Evolutionary conservation across 805 yeast species (phyloP).

Genomic region (Starmerella tilneyi): DNA sequence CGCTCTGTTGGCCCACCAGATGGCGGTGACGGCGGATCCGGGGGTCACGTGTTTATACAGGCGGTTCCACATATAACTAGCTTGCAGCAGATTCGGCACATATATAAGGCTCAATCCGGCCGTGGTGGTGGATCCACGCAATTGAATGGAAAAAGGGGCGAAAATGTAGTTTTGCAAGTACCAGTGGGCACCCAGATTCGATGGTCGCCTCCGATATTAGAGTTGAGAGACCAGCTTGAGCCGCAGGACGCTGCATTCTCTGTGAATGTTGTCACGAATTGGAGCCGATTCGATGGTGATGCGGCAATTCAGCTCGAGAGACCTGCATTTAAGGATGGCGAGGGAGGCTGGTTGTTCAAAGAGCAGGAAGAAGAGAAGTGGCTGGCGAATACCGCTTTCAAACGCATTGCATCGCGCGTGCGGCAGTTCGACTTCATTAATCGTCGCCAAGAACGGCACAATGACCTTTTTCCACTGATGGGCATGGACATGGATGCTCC

Average conservation of each 20-base stretch:
- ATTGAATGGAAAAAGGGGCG: slow-evolving; percentile 77
- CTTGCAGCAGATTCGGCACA: slow-evolving; percentile 55
- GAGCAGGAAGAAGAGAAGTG: slow-evolving; percentile 68
- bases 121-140: slow-evolving; percentile 61
- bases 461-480: slow-evolving; percentile 66
- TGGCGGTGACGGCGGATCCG: slow-evolving; percentile 98
- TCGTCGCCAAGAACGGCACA: slow-evolving; percentile 45
- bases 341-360: slow-evolving; percentile 75
- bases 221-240: slow-evolving; percentile 7
- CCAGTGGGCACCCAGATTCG: slow-evolving; percentile 84
- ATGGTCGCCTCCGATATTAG: slow-evolving; percentile 39
- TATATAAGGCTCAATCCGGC: slow-evolving; percentile 67
- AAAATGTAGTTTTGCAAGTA: slow-evolving; percentile 67
- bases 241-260: not conserved
- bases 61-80: slow-evolving; percentile 66
- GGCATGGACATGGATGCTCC: slow-evolving; percentile 65
- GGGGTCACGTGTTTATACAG: slow-evolving; percentile 77
- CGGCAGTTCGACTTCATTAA: slow-evolving; percentile 51
- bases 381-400: slow-evolving; percentile 54
- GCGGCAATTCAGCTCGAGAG: slow-evolving; percentile 47
- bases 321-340: slow-evolving; percentile 52
- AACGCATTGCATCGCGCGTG: slow-evolving; percentile 52
- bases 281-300: slow-evolving; percentile 22
- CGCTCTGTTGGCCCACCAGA: slow-evolving; percentile 87
- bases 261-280: slow-evolving; percentile 22